Evolutionary conservation across 2,329 filamentous ascomycete species (phyloP).

Genomic region (Rhinocladiella similis): DNA sequence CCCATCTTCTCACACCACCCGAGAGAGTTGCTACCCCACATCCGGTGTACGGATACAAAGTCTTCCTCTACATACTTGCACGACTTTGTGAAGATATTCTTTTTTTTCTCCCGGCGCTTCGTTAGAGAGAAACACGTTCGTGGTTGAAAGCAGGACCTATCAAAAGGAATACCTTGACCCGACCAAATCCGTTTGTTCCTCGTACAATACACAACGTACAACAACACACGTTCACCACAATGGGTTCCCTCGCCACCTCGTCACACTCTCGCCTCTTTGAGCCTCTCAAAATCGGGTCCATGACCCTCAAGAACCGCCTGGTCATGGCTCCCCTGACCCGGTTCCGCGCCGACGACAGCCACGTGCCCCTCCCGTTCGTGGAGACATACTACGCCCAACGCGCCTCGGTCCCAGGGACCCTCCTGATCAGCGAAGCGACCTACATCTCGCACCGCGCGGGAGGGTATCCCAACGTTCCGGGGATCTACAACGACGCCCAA

Average conservation of each 20-base stretch:
- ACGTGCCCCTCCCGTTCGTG: conserved; percentile 41
- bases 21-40: no score
- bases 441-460: conserved; percentile 17
- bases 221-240: no score
- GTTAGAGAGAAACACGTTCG: no score
- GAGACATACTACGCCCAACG: conserved; percentile 44
- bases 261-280: conserved; percentile 42
- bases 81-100: no score
- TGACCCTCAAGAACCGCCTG: conserved; percentile 53
- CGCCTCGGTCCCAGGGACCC: conserved; percentile 38
- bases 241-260: conserved; percentile 12
- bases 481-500: conserved; percentile 36
- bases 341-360: conserved; percentile 45
- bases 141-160: no score
- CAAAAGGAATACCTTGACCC: no score
- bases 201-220: no score
- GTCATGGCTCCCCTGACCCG: conserved; percentile 56
- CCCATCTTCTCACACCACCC: no score
- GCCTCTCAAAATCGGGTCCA: conserved; percentile 46
- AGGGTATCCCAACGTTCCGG: conserved; percentile 20
- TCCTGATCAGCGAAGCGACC: conserved; percentile 37
- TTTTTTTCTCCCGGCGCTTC: no score
- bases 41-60: no score
- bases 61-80: no score
- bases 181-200: no score